phyloP scores from a whole-genome alignment of 2,329 filamentous ascomycete genomes.

The Neofusicoccum ribis region DNA sequence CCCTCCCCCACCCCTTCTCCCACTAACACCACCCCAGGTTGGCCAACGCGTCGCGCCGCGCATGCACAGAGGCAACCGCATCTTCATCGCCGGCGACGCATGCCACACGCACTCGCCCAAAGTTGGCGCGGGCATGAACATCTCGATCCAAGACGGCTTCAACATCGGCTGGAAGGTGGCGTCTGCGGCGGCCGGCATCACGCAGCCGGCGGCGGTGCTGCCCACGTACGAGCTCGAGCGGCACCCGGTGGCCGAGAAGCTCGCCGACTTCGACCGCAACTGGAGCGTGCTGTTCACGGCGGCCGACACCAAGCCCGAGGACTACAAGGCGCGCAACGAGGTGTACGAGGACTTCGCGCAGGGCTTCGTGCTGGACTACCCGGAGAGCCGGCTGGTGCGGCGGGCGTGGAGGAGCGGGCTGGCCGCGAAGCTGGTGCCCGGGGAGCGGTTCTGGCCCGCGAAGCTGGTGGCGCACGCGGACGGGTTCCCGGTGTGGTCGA shows the following conservation, averaged over 20 bases:
- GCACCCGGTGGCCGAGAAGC: slow-evolving; percentile 60
- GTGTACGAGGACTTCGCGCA: slow-evolving; percentile 58
- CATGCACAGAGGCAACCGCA: slow-evolving; percentile 57
- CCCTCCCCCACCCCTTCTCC: slow-evolving; percentile 55
- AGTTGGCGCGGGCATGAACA: slow-evolving; percentile 71
- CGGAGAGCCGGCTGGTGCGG: slow-evolving; percentile 54
- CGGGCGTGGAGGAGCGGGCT: background rate
- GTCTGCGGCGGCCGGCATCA: slow-evolving; percentile 47
- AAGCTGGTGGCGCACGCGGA: background rate
- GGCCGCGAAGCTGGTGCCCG: background rate
- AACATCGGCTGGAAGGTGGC: slow-evolving; percentile 60
- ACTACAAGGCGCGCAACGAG: slow-evolving; percentile 61
- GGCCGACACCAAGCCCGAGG: slow-evolving; percentile 52
- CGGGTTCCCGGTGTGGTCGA: slow-evolving; percentile 37
- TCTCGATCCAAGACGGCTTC: slow-evolving; percentile 63
- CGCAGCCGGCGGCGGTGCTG: slow-evolving; percentile 42
- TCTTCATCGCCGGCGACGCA: slow-evolving; percentile 72
- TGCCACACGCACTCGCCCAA: slow-evolving; percentile 61
- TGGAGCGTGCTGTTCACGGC: slow-evolving; percentile 50
- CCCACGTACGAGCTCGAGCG: slow-evolving; percentile 57
- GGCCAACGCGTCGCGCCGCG: slow-evolving; percentile 63
- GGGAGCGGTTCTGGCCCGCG: background rate
- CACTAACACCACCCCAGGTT: slow-evolving; percentile 39
- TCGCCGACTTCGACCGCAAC: slow-evolving; percentile 59
- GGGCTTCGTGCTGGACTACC: slow-evolving; percentile 60